These are phyloP conservation scores for Cytospora piceicola DNA, from an alignment of 2,329 filamentous ascomycete genomes.

Conservation along the genomic window DNA sequence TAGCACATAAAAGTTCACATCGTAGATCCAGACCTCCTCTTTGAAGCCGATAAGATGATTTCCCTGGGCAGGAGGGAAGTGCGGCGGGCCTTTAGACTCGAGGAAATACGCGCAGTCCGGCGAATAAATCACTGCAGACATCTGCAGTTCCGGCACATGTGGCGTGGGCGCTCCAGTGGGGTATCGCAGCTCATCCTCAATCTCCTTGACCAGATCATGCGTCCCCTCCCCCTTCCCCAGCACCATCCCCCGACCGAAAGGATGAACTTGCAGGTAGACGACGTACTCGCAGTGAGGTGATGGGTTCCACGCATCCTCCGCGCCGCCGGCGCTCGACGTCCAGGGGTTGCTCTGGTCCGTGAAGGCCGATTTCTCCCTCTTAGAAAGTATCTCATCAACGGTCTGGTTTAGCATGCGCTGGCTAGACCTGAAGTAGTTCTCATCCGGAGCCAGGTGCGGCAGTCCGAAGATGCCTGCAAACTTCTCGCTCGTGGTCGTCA, in stretches of 20 bases:
- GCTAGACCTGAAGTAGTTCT: constrained; percentile 61
- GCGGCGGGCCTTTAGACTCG: constrained; percentile 65
- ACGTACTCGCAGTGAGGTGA: constrained; percentile 86
- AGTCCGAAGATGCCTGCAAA: constrained; percentile 89
- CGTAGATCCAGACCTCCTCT: constrained; percentile 60
- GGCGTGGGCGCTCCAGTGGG: constrained; percentile 63
- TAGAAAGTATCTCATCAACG: constrained; percentile 67
- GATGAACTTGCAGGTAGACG: constrained; percentile 79
- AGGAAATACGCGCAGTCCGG: constrained; percentile 71
- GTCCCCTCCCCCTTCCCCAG: constrained; percentile 40
- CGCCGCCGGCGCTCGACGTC: constrained; percentile 69
- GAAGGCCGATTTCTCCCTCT: constrained; percentile 61
- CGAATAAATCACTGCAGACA: constrained; percentile 68
- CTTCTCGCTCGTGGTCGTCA: constrained; percentile 92
- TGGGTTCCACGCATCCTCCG: constrained; percentile 61
- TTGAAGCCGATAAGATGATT: constrained; percentile 64
- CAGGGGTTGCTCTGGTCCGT: constrained; percentile 71
- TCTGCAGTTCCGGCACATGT: constrained; percentile 58
- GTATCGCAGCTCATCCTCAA: constrained; percentile 66
- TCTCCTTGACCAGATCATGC: constrained; percentile 51
- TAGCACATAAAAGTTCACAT: constrained; percentile 63
- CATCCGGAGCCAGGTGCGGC: constrained; percentile 74
- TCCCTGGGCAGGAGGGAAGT: constrained; percentile 54
- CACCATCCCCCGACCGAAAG: constrained; percentile 42
- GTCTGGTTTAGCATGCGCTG: constrained; percentile 73